Conservation (phyloP, 306 rosid species). For the Pyrus pyrifolia region DNA sequence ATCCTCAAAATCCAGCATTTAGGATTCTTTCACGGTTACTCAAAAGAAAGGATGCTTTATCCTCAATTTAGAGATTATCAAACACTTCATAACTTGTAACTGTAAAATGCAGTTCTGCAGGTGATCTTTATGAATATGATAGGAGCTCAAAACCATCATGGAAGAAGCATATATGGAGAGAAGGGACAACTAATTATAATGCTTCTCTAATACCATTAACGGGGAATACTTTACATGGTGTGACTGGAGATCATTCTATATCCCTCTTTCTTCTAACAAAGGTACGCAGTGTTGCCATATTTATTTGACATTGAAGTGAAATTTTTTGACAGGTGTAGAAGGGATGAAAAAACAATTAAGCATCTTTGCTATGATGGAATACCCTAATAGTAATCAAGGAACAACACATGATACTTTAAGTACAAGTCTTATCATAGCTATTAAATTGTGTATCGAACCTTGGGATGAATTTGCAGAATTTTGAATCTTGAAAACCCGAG, state of each 20-base stretch:
- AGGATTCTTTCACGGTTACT: background rate
- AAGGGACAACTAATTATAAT: slow-evolving; percentile 30
- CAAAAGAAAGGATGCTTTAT: background rate
- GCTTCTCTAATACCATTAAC: slow-evolving; percentile 43
- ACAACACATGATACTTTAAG: background rate
- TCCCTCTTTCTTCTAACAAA: slow-evolving; percentile 85
- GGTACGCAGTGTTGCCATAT: slow-evolving; percentile 32
- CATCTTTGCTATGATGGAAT: background rate
- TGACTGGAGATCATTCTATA: slow-evolving; percentile 56
- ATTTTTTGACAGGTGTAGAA: too few relatives aligned
- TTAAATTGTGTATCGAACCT: background rate
- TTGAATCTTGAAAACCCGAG: background rate
- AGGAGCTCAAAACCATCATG: slow-evolving; percentile 75
- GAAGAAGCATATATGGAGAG: slow-evolving; percentile 82
- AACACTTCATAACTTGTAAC: slow-evolving; percentile 4
- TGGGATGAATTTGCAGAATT: background rate
- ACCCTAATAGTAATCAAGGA: background rate
- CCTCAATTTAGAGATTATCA: slow-evolving; percentile 12
- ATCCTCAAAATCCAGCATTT: background rate
- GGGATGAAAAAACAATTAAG: too few relatives aligned
- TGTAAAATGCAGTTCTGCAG: slow-evolving; percentile 58
- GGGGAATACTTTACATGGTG: slow-evolving; percentile 50
- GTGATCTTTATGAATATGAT: slow-evolving; percentile 83
- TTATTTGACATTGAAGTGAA: too few relatives aligned
- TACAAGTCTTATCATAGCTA: background rate